Conservation (phyloP, 2,329 filamentous ascomycete species). For the Bisporella sp. region DNA sequence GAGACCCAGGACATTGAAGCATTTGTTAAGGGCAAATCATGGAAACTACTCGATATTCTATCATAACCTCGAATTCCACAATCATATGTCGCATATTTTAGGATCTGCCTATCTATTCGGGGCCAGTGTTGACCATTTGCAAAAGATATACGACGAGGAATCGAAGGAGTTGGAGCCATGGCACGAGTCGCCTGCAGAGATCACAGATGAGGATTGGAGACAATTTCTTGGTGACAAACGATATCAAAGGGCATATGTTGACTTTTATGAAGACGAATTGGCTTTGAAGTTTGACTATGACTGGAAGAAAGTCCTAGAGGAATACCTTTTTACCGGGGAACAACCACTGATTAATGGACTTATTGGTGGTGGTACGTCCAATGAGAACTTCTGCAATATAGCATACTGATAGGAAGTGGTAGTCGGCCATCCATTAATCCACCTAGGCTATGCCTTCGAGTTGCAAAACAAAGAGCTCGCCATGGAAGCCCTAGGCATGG, state of each 20-base stretch:
- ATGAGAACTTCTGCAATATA: constrained; percentile 20
- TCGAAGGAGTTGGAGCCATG: constrained; percentile 68
- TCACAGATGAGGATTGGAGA: constrained; percentile 78
- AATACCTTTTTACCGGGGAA: constrained; percentile 69
- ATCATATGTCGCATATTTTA: constrained; percentile 77
- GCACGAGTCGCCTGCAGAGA: constrained; percentile 77
- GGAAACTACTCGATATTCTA: constrained; percentile 81
- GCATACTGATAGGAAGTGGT: constrained; percentile 4
- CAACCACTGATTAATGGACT: constrained; percentile 76
- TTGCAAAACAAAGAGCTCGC: constrained; percentile 77
- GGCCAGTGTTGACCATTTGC: constrained; percentile 64
- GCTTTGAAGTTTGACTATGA: constrained; percentile 66
- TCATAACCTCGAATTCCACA: constrained; percentile 68
- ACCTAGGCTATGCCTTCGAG: constrained; percentile 90
- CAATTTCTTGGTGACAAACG: constrained; percentile 71
- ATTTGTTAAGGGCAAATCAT: constrained; percentile 87
- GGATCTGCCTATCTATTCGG: constrained; percentile 82
- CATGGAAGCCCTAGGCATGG: constrained; percentile 77
- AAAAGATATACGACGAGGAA: constrained; percentile 74
- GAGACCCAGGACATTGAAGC: constrained; percentile 75
- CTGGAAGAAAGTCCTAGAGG: constrained; percentile 70
- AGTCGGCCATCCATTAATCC: constrained; percentile 91
- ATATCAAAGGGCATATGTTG: constrained; percentile 85
- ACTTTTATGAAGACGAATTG: constrained; percentile 92
- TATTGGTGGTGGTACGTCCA: constrained; percentile 64